Base-by-base conservation (phyloP, 1,284 basidiomycete species). In the Porogramme epimiltina region DNA sequence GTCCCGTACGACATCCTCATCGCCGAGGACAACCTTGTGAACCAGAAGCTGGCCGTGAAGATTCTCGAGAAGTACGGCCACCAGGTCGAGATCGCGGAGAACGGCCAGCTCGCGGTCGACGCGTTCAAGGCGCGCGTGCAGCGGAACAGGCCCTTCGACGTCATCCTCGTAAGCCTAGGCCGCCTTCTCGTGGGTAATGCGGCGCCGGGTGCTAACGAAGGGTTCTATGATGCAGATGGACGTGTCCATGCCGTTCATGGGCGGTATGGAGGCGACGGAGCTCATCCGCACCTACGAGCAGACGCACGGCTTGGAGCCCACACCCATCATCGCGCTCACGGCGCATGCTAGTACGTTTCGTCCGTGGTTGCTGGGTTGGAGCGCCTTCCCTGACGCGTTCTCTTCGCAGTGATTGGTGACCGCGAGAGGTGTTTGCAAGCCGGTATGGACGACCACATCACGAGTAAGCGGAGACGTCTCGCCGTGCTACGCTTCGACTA, bases 11-110 rank as follows among this genome's bases (percentile, higher is more conserved):
- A 93, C 69, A 96, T 98, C 58, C 79, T 99, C n/a, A 82, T 99
- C 6, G 96, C 96, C 0, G 96, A 99, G 70, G 97, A 99, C 71
- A 99, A 99, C 66, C 76, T 96, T 60, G 96, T 99, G 56, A 99
- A 99, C 74, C 96, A 99, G 76, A 93, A 95, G 69, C 73, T 99
- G 5, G 97, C 97, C 0, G 91, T 97, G 62, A 98, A 98, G 79
- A 93, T 99, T 60, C 76, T 99, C 31, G 95, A 98, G 73, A 96
- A 95, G 67, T 95, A 95, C 48, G 96, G 96, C 0, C 97, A 99
- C 70, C 85, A 86, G 38, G 94, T 98, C 28, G 94, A 98, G 74
- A 95, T 99, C 52, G 97, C 96, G 16, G 95, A 98, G 78, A 99
- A 99, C 65, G 97, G 97, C 9, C 89, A 90, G 63, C 76, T 95